Evolutionary conservation across 2,329 filamentous ascomycete species (phyloP).

Genomic region (Pseudocercospora musae): DNA sequence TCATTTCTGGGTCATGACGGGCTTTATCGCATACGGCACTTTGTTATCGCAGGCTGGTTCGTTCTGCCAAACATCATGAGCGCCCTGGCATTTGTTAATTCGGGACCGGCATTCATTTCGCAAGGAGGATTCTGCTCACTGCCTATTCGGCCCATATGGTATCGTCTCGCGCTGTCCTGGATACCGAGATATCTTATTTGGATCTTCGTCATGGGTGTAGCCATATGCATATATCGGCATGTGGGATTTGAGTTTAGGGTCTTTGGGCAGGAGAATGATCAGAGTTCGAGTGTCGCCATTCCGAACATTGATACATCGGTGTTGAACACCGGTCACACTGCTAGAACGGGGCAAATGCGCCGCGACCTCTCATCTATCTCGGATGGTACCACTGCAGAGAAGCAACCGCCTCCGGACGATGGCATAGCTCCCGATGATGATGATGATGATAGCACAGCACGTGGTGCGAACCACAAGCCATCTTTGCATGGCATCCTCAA

Average conservation of each 20-base stretch:
- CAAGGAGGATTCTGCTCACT: slow-evolving; percentile 68
- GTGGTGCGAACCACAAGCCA: background rate
- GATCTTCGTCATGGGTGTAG: slow-evolving; percentile 60
- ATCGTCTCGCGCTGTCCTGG: slow-evolving; percentile 66
- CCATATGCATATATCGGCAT: slow-evolving; percentile 67
- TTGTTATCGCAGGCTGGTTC: slow-evolving; percentile 57
- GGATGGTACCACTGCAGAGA: slow-evolving; percentile 18
- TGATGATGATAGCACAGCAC: slow-evolving; percentile 20
- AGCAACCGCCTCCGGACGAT: slow-evolving; percentile 14
- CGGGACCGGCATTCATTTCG: slow-evolving; percentile 55
- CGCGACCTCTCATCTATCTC: slow-evolving; percentile 14
- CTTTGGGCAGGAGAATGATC: slow-evolving; percentile 33
- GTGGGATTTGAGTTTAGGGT: slow-evolving; percentile 50
- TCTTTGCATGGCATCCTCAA: background rate
- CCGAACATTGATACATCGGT: slow-evolving; percentile 4
- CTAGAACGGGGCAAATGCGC: background rate
- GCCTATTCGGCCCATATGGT: slow-evolving; percentile 65
- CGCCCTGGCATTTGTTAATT: slow-evolving; percentile 61
- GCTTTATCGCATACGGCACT: slow-evolving; percentile 63
- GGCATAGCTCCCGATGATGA: slow-evolving; percentile 28
- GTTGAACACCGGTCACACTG: slow-evolving; percentile 1
- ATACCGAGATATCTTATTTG: slow-evolving; percentile 70
- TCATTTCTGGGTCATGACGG: slow-evolving; percentile 54
- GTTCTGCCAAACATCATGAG: slow-evolving; percentile 59
- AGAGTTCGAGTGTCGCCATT: slow-evolving; percentile 18